phyloP scores from a whole-genome alignment of 1,284 basidiomycete species.

The Irpex sp. region DNA sequence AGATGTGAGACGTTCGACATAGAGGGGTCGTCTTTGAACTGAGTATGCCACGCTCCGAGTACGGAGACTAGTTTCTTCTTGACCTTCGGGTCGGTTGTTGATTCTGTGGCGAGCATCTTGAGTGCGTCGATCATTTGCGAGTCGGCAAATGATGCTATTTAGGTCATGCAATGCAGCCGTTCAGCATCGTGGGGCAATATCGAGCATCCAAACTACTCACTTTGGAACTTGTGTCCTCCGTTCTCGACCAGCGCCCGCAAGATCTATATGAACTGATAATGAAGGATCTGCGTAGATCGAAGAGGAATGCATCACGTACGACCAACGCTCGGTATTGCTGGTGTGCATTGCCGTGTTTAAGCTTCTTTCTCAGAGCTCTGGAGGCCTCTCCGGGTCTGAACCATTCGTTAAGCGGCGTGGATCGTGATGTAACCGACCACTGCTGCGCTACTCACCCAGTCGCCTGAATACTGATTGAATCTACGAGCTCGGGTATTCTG shows the following conservation, averaged over 20 bases:
- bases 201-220: slow-evolving; percentile 41
- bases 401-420: background rate
- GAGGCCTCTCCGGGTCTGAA: slow-evolving; percentile 87
- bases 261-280: slow-evolving; percentile 57
- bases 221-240: slow-evolving; percentile 76
- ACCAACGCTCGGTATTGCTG: slow-evolving; percentile 95
- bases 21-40: slow-evolving; percentile 86
- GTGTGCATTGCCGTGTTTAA: slow-evolving; percentile 94
- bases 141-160: slow-evolving; percentile 84
- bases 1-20: slow-evolving; percentile 85
- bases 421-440: slow-evolving; percentile 3
- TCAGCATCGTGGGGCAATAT: background rate
- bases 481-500: slow-evolving; percentile 92
- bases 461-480: slow-evolving; percentile 89
- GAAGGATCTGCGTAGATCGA: slow-evolving; percentile 13
- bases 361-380: slow-evolving; percentile 93
- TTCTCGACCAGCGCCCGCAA: slow-evolving; percentile 95
- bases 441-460: slow-evolving; percentile 59
- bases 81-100: slow-evolving; percentile 81
- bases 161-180: background rate
- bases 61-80: slow-evolving; percentile 88
- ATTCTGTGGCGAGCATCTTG: slow-evolving; percentile 76
- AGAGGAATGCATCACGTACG: slow-evolving; percentile 51
- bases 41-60: slow-evolving; percentile 87
- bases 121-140: slow-evolving; percentile 88